These are phyloP conservation scores for Colletotrichum caudatum DNA, from an alignment of 2,329 filamentous ascomycete species.

Conservation along the genomic window DNA sequence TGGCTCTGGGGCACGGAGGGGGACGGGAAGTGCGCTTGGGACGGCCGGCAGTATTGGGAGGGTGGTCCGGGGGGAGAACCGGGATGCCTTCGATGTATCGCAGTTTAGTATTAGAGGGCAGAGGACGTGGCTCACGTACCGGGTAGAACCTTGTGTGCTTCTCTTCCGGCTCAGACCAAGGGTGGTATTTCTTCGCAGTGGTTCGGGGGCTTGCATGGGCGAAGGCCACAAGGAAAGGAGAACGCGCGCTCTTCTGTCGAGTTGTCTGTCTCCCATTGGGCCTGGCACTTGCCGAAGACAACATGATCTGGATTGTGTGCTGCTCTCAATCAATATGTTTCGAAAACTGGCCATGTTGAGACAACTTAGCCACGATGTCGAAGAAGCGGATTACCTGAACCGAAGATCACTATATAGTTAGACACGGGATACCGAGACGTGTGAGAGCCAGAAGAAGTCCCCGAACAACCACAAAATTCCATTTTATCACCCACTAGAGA, in stretches of 20 bases:
- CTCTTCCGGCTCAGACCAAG: background rate
- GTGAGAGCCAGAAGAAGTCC: too few species aligned
- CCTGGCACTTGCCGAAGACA: background rate
- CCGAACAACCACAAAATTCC: background rate
- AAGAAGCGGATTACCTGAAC: background rate
- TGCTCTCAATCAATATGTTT: too few species aligned
- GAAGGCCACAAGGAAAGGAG: too few species aligned
- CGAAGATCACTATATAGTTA: background rate
- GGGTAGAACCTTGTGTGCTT: too few species aligned
- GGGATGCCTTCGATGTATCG: slow-evolving; percentile 6
- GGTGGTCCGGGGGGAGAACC: background rate
- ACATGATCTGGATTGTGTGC: background rate
- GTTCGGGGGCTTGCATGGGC: background rate
- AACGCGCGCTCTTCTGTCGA: background rate
- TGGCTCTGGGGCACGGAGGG: background rate
- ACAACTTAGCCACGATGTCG: background rate
- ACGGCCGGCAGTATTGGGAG: background rate
- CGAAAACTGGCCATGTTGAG: background rate
- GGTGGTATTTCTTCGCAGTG: background rate
- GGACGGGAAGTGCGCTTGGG: background rate
- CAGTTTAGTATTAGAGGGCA: background rate
- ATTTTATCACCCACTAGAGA: background rate
- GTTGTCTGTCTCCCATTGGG: too few species aligned
- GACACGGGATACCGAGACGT: background rate
- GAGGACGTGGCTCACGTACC: background rate